A percentile compares a stretch with the other conserved stretches of the same genome.
Evolutionary conservation across 805 yeast genomes (phyloP).

Genomic region (Lipomyces yamanashiensis): DNA sequence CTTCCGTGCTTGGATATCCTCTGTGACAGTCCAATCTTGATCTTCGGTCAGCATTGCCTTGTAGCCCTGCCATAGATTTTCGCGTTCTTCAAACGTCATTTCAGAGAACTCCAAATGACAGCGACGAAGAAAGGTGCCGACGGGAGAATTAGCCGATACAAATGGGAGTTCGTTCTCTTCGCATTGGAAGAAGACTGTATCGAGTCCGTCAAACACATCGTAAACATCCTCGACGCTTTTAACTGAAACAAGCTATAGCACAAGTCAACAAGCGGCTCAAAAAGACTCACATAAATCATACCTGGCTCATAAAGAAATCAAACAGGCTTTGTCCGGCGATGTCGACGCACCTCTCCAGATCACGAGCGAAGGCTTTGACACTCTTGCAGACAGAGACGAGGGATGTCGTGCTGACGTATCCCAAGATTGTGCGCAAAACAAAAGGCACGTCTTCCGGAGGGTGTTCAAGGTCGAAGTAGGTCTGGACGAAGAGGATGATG

Average conservation of each 20-base stretch:
- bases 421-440: conserved; percentile 1
- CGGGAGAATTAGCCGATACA: conserved; percentile 18
- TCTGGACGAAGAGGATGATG: conserved; percentile 13
- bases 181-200: conserved; percentile 19
- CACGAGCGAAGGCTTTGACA: conserved; percentile 8
- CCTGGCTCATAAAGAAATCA: conserved; percentile 3
- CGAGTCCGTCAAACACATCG: conserved; percentile 16
- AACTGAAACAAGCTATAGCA: conserved; percentile 13
- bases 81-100: conserved; percentile 21
- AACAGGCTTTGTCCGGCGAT: conserved; percentile 6
- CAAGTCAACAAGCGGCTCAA: background rate
- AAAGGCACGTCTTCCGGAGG: background rate
- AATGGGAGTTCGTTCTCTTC: background rate
- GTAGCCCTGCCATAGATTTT: conserved; percentile 26
- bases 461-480: conserved; percentile 10
- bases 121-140: conserved; percentile 31
- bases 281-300: background rate
- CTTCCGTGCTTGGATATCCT: background rate
- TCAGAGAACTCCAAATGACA: conserved; percentile 28
- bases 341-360: background rate
- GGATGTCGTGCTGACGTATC: conserved; percentile 26
- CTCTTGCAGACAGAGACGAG: background rate
- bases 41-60: background rate
- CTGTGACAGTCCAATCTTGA: background rate
- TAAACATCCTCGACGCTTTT: conserved; percentile 16